These are phyloP conservation scores for Flaveria floridana DNA, from an alignment of 140 eudicot species.

Conservation along the genomic window DNA sequence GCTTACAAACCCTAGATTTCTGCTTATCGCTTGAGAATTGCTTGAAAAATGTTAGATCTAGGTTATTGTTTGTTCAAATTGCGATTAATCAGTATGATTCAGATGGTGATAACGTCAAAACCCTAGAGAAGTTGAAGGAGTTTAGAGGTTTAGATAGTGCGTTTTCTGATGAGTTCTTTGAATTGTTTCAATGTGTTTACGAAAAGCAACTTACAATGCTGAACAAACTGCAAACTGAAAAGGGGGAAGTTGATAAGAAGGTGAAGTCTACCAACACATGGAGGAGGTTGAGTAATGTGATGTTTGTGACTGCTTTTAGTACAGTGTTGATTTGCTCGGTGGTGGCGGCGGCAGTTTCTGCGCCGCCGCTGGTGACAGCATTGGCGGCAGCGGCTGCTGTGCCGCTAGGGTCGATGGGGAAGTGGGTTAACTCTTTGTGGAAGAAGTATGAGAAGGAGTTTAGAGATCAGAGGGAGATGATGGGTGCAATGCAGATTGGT, in stretches of 20 bases:
- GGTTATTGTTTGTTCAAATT: conserved; percentile 47
- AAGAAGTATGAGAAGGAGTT: conserved; percentile 63
- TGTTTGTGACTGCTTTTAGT: conserved; percentile 65
- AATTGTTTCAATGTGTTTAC: conserved; percentile 53
- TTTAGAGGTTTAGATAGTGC: conserved; percentile 56
- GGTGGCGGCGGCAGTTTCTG: conserved; percentile 90
- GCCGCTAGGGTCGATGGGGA: conserved; percentile 90
- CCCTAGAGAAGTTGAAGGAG: conserved; percentile 51
- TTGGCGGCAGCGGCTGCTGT: conserved; percentile 88
- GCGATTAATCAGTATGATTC: conserved; percentile 53
- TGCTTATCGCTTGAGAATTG: conserved; percentile 52
- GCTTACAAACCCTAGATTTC: conserved; percentile 55
- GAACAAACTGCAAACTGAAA: conserved; percentile 49
- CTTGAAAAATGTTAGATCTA: conserved; percentile 56
- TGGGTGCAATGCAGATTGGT: conserved; percentile 64
- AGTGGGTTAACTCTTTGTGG: conserved; percentile 75
- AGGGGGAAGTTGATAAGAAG: conserved; percentile 58
- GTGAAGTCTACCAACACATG: conserved; percentile 47
- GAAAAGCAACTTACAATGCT: conserved; percentile 56
- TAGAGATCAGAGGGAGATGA: conserved; percentile 52
- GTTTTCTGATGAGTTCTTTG: conserved; percentile 57
- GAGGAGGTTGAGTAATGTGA: conserved; percentile 67
- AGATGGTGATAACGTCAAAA: conserved; percentile 27
- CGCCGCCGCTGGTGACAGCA: conserved; percentile 80
- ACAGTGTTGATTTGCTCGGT: conserved; percentile 78